Evolutionary conservation across 352 stramenopile species (phyloP).

Genomic region (Phytophthora quininea): DNA sequence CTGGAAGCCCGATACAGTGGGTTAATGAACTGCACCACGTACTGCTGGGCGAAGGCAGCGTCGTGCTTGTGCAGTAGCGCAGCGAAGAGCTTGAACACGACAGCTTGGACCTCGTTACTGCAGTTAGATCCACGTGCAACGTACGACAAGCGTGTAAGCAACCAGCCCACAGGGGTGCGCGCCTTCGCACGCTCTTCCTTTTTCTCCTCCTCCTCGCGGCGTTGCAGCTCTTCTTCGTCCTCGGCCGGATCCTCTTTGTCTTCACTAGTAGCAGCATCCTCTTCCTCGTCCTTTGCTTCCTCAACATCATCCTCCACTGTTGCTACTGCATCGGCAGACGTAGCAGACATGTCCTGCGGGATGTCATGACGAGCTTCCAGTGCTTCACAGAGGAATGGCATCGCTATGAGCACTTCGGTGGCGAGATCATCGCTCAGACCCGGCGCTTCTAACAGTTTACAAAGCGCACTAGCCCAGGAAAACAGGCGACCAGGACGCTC

Average conservation of each 20-base stretch:
- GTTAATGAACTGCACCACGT: slow-evolving; percentile 85
- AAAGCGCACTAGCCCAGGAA: slow-evolving; percentile 54
- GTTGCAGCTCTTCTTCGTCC: slow-evolving; percentile 27
- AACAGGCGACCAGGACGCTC: slow-evolving; percentile 66
- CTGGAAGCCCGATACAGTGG: slow-evolving; percentile 77
- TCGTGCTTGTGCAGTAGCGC: slow-evolving; percentile 69
- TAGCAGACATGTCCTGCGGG: slow-evolving; percentile 62
- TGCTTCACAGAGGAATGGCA: slow-evolving; percentile 70
- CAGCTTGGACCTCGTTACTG: slow-evolving; percentile 61
- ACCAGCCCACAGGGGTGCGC: slow-evolving; percentile 77
- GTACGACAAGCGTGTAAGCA: slow-evolving; percentile 87
- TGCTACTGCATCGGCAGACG: slow-evolving; percentile 18
- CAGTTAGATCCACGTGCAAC: slow-evolving; percentile 57
- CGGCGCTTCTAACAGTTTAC: slow-evolving; percentile 74
- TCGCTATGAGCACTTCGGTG: slow-evolving; percentile 56
- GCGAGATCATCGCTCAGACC: slow-evolving; percentile 57
- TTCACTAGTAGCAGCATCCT: slow-evolving; percentile 11
- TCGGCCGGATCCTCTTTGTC: slow-evolving; percentile 28
- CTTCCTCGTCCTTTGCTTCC: neutral
- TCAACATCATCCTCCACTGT: slow-evolving; percentile 23
- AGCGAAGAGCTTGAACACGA: slow-evolving; percentile 89
- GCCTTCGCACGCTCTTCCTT: slow-evolving; percentile 54
- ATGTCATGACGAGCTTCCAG: slow-evolving; percentile 60
- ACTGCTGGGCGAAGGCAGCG: slow-evolving; percentile 51
- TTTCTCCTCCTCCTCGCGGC: slow-evolving; percentile 43